A percentile compares a stretch with the other conserved stretches of the same genome.
phyloP scores from a whole-genome alignment of 2,329 filamentous ascomycete species.

The Talaromyces sp. region DNA sequence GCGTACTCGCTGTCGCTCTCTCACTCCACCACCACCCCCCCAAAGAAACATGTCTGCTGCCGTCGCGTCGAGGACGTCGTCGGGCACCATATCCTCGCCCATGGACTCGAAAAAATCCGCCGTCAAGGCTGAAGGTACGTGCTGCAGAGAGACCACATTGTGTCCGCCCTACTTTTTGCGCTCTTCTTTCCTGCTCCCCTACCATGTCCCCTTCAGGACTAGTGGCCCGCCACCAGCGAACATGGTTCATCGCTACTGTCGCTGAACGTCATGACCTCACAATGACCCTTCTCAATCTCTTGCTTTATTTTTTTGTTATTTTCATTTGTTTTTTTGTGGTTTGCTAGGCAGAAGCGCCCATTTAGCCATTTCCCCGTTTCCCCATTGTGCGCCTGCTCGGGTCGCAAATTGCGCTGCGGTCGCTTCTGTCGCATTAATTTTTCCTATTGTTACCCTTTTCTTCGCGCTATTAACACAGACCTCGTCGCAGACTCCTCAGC shows the following conservation, averaged over 20 bases:
- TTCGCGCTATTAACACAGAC: neutral
- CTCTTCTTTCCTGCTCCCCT: slow-evolving; percentile 11
- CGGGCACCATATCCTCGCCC: slow-evolving; percentile 31
- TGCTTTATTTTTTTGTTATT: neutral
- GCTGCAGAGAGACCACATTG: neutral
- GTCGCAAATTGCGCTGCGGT: neutral
- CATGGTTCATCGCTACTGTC: neutral
- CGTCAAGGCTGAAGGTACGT: slow-evolving; percentile 34
- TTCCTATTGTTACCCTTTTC: neutral
- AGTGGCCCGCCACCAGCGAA: slow-evolving; percentile 25
- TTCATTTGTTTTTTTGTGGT: neutral
- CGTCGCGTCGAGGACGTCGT: slow-evolving; percentile 31
- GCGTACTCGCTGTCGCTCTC: neutral
- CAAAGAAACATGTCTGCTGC: slow-evolving; percentile 35
- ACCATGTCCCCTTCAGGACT: slow-evolving; percentile 18
- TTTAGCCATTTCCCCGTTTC: neutral
- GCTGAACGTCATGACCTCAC: slow-evolving; percentile 11
- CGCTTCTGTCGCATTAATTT: neutral
- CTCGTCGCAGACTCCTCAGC: slow-evolving; percentile 2
- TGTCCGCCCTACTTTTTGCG: slow-evolving; percentile 8
- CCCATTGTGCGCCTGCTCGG: neutral
- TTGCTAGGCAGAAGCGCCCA: neutral
- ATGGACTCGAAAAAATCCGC: slow-evolving; percentile 38
- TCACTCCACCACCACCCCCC: neutral
- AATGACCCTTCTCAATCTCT: slow-evolving; percentile 13